Percentiles rank a stretch among this genome's conserved stretches.
Evolutionary conservation across 2,329 filamentous ascomycete genomes (phyloP).

Genomic region (Sporothrix pallida): DNA sequence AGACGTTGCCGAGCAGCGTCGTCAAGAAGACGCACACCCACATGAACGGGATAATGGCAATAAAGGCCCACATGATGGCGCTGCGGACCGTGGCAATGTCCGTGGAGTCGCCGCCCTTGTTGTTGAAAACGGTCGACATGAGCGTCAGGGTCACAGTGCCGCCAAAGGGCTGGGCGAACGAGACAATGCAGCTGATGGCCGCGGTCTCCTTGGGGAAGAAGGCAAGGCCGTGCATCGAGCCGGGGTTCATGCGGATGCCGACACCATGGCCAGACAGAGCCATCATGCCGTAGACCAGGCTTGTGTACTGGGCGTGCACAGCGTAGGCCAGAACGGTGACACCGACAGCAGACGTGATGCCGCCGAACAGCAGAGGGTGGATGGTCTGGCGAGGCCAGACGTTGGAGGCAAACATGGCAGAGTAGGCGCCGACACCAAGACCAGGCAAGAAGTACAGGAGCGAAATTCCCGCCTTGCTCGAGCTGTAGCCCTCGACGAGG

Average conservation of each 20-base stretch:
- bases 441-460: conserved; percentile 70
- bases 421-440: conserved; percentile 62
- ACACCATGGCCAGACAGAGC: conserved; percentile 66
- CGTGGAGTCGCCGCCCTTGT: conserved; percentile 43
- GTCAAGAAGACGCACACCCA: conserved; percentile 42
- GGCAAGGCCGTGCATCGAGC: conserved; percentile 65
- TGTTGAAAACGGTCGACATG: conserved; percentile 73
- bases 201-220: conserved; percentile 64
- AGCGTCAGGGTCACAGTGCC: conserved; percentile 69
- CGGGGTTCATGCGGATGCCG: conserved; percentile 67
- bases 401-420: conserved; percentile 66
- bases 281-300: conserved; percentile 66
- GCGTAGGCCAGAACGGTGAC: conserved; percentile 61
- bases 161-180: conserved; percentile 66
- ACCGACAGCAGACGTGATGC: conserved; percentile 62
- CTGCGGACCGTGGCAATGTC: conserved; percentile 40
- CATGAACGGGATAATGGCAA: conserved; percentile 64
- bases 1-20: conserved; percentile 42
- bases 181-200: conserved; percentile 63
- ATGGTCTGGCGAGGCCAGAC: conserved; percentile 67
- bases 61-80: conserved; percentile 67
- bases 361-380: conserved; percentile 61
- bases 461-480: conserved; percentile 49
- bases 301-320: conserved; percentile 14
- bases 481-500: conserved; percentile 53